Percentiles rank a stretch among this genome's conserved stretches.
These are phyloP conservation scores for Trypanosoma scelopori DNA, from an alignment of 208 protist species.

Conservation along the genomic window DNA sequence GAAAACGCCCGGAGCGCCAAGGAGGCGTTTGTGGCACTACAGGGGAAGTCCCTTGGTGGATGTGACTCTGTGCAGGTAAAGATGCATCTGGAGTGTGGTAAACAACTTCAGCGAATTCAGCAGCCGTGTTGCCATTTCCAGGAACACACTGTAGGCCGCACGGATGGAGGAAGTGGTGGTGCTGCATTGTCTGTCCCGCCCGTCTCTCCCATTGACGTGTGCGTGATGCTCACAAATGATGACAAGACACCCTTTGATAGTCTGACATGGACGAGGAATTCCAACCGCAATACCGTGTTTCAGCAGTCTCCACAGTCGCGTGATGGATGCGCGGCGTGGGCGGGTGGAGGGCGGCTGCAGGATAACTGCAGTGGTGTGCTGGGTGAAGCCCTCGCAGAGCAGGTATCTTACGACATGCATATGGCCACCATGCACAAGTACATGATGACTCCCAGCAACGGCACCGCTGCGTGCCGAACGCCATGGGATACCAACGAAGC, in stretches of 20 bases:
- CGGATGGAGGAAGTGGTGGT: neutral
- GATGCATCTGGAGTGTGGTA: conserved; percentile 8
- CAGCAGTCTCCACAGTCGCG: neutral
- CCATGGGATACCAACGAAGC: too few species aligned
- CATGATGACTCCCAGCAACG: conserved; percentile 4
- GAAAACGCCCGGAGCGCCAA: conserved; percentile 16
- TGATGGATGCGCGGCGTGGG: neutral
- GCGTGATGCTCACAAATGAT: neutral
- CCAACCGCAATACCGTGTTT: neutral
- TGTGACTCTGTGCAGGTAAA: conserved; percentile 5
- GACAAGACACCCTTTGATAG: neutral
- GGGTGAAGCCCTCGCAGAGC: neutral
- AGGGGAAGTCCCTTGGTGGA: conserved; percentile 13
- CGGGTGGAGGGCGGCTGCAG: too few species aligned
- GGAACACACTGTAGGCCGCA: too few species aligned
- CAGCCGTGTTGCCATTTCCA: neutral
- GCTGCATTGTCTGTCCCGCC: neutral
- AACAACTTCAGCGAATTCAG: neutral
- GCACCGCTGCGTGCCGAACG: neutral
- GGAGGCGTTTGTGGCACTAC: conserved; percentile 8
- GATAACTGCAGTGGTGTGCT: neutral
- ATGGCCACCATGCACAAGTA: neutral
- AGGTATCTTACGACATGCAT: neutral
- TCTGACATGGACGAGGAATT: neutral
- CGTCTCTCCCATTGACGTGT: conserved; percentile 5